These are phyloP conservation scores for Didymellaceae sp. DNA, from an alignment of 2,329 filamentous ascomycete species.

Conservation along the genomic window DNA sequence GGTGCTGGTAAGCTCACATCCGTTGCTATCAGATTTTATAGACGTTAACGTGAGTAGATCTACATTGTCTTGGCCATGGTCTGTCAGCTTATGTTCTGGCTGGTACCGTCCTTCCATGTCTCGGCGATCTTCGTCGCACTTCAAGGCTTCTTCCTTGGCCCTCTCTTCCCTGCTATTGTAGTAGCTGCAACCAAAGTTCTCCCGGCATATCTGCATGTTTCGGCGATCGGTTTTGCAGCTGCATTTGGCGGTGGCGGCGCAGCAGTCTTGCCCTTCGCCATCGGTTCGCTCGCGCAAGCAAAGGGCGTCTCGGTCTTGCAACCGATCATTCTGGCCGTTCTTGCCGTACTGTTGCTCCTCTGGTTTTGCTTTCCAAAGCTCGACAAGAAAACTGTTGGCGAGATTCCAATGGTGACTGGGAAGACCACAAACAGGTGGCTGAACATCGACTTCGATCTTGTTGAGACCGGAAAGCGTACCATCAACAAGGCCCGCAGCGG, in stretches of 20 bases:
- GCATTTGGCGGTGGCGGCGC: conserved; percentile 77
- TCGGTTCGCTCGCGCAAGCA: conserved; percentile 69
- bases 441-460: conserved; percentile 30
- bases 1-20: conserved; percentile 42
- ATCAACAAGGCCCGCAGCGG: conserved; percentile 18
- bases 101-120: conserved; percentile 74
- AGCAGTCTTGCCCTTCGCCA: conserved; percentile 66
- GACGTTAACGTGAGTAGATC: conserved; percentile 45
- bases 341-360: conserved; percentile 56
- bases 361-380: conserved; percentile 52
- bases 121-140: conserved; percentile 72
- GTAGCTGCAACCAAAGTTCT: conserved; percentile 75
- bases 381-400: conserved; percentile 16
- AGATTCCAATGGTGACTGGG: not conserved
- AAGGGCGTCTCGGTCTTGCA: conserved; percentile 64
- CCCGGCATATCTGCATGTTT: conserved; percentile 74
- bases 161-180: conserved; percentile 75
- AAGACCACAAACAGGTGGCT: conserved; percentile 19
- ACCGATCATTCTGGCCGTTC: conserved; percentile 61
- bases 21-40: no score
- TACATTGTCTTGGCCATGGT: conserved; percentile 69
- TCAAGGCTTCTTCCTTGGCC: conserved; percentile 78
- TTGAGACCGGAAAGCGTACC: conserved; percentile 25
- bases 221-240: conserved; percentile 76
- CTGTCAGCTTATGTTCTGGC: conserved; percentile 76